Conservation (phyloP, 2,329 filamentous ascomycete species). For the Sporothrix pseudoabietina region DNA sequence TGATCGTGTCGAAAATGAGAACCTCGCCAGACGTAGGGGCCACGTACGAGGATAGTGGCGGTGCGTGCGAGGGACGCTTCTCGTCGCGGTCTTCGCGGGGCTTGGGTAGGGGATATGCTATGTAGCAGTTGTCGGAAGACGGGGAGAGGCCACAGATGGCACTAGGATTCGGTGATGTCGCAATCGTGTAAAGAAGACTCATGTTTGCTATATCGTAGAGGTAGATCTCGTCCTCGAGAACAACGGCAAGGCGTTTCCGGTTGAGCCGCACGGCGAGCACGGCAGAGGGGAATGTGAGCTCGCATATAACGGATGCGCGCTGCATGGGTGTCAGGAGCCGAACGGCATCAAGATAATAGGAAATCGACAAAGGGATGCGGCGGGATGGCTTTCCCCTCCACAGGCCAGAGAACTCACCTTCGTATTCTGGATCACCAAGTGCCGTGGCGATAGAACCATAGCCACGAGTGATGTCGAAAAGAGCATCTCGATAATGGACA, state of each 20-base stretch:
- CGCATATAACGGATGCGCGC: slow-evolving; percentile 85
- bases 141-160: slow-evolving; percentile 92
- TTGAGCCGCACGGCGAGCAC: slow-evolving; percentile 93
- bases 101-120: slow-evolving; percentile 87
- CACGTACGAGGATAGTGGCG: slow-evolving; percentile 75
- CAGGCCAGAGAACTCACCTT: slow-evolving; percentile 61
- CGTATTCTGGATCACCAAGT: slow-evolving; percentile 95
- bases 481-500: slow-evolving; percentile 96
- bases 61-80: slow-evolving; percentile 75
- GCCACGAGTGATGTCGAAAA: slow-evolving; percentile 97
- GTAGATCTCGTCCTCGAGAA: slow-evolving; percentile 95
- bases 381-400: neutral
- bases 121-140: slow-evolving; percentile 92
- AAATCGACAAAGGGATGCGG: neutral
- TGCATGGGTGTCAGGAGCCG: slow-evolving; percentile 38
- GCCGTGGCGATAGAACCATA: slow-evolving; percentile 85
- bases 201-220: slow-evolving; percentile 99
- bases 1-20: slow-evolving; percentile 85
- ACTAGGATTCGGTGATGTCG: slow-evolving; percentile 88
- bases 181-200: slow-evolving; percentile 88
- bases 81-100: slow-evolving; percentile 62
- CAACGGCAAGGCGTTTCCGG: slow-evolving; percentile 87
- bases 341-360: neutral
- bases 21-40: slow-evolving; percentile 88
- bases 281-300: slow-evolving; percentile 96